These are phyloP conservation scores for Pseudopyrenochaeta lycopersici DNA, from an alignment of 2,329 filamentous ascomycete species.

Conservation along the genomic window DNA sequence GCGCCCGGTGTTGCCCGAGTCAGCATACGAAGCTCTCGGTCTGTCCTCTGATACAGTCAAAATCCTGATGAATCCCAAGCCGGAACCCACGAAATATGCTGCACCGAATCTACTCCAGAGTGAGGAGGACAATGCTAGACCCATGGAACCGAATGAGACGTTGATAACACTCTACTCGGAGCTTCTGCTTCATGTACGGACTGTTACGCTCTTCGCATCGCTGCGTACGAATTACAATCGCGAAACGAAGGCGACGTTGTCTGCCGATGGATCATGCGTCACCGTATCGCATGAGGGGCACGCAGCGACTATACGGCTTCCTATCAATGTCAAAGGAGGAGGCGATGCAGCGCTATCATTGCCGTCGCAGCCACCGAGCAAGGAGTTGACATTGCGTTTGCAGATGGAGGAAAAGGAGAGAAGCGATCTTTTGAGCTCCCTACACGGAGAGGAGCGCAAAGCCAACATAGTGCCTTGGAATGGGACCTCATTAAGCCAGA, in stretches of 20 bases:
- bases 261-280: conserved; percentile 54
- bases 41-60: conserved; percentile 40
- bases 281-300: conserved; percentile 58
- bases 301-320: conserved; percentile 56
- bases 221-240: conserved; percentile 55
- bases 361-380: conserved; percentile 55
- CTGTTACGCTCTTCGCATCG: conserved; percentile 66
- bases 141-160: conserved; percentile 40
- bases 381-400: conserved; percentile 64
- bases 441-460: conserved; percentile 42
- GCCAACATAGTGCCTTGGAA: conserved; percentile 56
- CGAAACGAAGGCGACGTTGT: conserved; percentile 55
- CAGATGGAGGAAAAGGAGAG: conserved; percentile 57
- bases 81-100: conserved; percentile 29
- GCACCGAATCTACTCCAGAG: conserved; percentile 44
- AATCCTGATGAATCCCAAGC: conserved; percentile 44
- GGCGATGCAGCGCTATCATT: conserved; percentile 60
- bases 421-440: conserved; percentile 35
- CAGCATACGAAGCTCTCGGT: conserved; percentile 47
- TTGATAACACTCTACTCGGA: conserved; percentile 64
- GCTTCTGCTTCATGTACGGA: conserved; percentile 67
- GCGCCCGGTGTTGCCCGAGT: conserved; percentile 43
- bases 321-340: conserved; percentile 54
- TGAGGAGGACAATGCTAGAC: conserved; percentile 27
- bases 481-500: conserved; percentile 43